Conservation (phyloP, 225 moss, liverwort and hornwort species). For the Straminergon stramineum region DNA sequence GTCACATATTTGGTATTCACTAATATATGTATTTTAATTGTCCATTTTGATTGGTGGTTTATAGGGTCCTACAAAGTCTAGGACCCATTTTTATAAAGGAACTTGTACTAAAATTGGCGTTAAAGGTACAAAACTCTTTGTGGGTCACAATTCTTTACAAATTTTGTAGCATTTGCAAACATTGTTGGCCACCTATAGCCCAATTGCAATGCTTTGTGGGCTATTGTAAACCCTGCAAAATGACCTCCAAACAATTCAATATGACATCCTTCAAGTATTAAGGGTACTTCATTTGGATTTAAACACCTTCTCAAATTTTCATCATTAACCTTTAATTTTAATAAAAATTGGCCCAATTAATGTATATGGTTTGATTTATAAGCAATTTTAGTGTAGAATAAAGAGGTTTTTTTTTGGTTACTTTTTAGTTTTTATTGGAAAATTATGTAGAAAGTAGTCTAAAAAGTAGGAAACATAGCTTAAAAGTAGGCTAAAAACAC, state of each 20-base stretch:
- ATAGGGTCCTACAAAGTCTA: not conserved
- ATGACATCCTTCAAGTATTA: not conserved
- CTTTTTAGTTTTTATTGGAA: no score
- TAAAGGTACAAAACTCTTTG: not conserved
- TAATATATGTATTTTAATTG: not conserved
- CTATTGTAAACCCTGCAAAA: not conserved
- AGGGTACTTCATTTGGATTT: fast-evolving
- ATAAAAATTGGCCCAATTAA: fast-evolving
- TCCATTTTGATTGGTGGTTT: not conserved
- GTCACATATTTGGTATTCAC: not conserved
- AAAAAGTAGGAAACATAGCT: no score
- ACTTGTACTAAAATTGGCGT: not conserved
- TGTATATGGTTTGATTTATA: not conserved
- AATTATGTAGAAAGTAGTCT: no score
- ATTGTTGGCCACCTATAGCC: not conserved
- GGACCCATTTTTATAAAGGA: not conserved
- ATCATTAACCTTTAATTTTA: not conserved
- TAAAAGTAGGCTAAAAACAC: no score
- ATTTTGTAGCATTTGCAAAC: not conserved
- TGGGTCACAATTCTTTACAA: not conserved
- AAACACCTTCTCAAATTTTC: not conserved
- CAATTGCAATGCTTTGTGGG: fast-evolving
- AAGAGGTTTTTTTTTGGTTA: no score
- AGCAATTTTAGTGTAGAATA: no score
- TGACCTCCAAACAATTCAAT: not conserved